Conservation (phyloP, 257 asterid genomes). For the Primulina huaijiensis region DNA sequence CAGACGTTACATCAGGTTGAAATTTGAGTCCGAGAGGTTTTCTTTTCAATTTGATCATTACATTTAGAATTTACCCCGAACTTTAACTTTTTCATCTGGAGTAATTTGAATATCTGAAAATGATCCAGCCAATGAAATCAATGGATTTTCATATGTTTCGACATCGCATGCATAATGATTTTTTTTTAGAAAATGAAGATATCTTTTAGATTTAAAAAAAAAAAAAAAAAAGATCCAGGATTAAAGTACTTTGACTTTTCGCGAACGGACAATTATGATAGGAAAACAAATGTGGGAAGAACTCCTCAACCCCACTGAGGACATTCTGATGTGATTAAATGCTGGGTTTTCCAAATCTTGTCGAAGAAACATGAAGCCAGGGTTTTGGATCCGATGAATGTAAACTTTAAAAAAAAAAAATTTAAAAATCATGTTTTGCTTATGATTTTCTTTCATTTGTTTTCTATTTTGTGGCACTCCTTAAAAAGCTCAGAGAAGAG, state of each 20-base stretch:
- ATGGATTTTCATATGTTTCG: neutral
- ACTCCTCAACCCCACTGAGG: neutral
- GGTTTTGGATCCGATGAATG: neutral
- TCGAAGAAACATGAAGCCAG: neutral
- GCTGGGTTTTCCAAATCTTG: neutral
- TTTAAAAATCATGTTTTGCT: slow-evolving; percentile 18
- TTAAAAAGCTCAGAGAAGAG: slow-evolving; percentile 90
- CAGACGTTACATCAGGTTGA: neutral
- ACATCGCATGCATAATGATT: neutral
- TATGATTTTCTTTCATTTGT: slow-evolving; percentile 22
- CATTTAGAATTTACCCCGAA: neutral
- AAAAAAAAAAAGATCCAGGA: neutral
- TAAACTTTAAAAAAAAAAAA: slow-evolving; percentile 2
- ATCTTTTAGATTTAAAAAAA: neutral
- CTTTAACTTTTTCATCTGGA: neutral
- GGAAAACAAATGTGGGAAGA: neutral
- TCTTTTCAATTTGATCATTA: neutral
- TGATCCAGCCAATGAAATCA: neutral
- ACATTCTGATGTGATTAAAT: neutral
- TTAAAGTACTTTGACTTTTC: neutral
- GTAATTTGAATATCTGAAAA: neutral
- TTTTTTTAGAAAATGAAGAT: neutral
- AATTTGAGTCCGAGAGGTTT: too few species aligned
- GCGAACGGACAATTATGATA: neutral
- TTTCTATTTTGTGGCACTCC: slow-evolving; percentile 22